These are phyloP conservation scores for Penicillium sp. DNA, from an alignment of 2,329 filamentous ascomycete species.

Conservation along the genomic window DNA sequence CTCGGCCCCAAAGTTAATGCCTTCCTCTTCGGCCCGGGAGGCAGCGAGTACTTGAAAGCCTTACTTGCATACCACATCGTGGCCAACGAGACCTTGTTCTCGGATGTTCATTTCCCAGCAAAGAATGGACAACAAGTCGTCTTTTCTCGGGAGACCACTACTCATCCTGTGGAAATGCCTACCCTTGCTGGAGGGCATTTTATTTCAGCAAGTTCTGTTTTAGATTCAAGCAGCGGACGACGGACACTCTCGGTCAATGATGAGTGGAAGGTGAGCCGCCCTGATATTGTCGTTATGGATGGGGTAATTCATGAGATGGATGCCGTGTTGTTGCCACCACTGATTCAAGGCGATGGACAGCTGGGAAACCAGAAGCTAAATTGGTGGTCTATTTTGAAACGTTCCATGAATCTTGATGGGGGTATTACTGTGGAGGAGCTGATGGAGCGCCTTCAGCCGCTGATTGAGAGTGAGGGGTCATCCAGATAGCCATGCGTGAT, in stretches of 20 bases:
- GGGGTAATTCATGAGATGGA: neutral
- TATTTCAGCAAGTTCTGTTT: neutral
- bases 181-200: neutral
- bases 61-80: conserved; percentile 1
- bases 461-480: conserved; percentile 1
- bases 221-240: neutral
- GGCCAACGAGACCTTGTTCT: neutral
- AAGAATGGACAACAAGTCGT: neutral
- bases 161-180: neutral
- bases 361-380: neutral
- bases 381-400: neutral
- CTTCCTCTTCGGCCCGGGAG: neutral
- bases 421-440: neutral
- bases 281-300: neutral
- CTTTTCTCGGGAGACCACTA: neutral
- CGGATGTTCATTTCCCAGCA: neutral
- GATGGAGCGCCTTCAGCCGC: neutral
- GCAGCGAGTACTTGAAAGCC: neutral
- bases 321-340: neutral
- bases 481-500: neutral
- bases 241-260: neutral
- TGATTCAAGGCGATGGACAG: neutral
- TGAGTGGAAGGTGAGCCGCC: neutral
- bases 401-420: neutral
- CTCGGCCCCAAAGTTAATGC: neutral